Conservation (phyloP, 1,284 basidiomycete species). For the Phenoliferia sp. region DNA sequence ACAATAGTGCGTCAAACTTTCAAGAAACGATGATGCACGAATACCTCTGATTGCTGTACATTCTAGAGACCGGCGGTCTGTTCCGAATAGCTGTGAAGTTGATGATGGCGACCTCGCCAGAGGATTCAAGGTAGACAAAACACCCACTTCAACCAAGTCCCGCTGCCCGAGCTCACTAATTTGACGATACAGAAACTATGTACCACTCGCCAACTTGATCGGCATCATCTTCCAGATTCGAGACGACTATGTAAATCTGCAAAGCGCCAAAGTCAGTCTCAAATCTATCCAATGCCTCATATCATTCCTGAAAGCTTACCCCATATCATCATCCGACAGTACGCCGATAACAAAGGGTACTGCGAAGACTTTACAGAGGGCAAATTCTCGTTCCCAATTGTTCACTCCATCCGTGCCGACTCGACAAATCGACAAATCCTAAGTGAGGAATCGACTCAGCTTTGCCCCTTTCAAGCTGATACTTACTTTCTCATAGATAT, state of each 20-base stretch:
- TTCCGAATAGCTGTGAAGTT: conserved; percentile 89
- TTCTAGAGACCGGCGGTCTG: conserved; percentile 85
- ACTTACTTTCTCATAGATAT: conserved; percentile 68
- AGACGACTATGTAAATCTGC: conserved; percentile 95
- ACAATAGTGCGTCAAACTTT: conserved; percentile 71
- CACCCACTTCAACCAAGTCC: too few relatives aligned
- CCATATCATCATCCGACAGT: conserved; percentile 50
- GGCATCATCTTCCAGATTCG: conserved; percentile 94
- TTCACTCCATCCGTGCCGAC: conserved; percentile 79
- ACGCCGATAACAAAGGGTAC: conserved; percentile 86
- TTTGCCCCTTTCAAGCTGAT: background rate
- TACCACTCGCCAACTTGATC: conserved; percentile 89
- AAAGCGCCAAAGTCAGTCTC: conserved; percentile 66
- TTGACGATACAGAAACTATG: conserved; percentile 69
- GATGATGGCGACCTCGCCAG: conserved; percentile 80
- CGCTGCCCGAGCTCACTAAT: background rate
- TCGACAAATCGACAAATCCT: conserved; percentile 67
- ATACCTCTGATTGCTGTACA: background rate
- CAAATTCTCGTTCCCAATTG: conserved; percentile 92
- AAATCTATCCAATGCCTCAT: background rate
- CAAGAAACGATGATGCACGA: too few relatives aligned
- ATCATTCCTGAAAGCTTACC: too few relatives aligned
- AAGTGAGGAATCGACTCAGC: conserved; percentile 53
- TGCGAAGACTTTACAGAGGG: conserved; percentile 93
- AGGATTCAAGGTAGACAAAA: conserved; percentile 26